Evolutionary conservation across 2,329 filamentous ascomycete genomes (phyloP), one percentile per base, ranked within the genome.

Genomic region (Chaetoscypha palmicola): DNA sequence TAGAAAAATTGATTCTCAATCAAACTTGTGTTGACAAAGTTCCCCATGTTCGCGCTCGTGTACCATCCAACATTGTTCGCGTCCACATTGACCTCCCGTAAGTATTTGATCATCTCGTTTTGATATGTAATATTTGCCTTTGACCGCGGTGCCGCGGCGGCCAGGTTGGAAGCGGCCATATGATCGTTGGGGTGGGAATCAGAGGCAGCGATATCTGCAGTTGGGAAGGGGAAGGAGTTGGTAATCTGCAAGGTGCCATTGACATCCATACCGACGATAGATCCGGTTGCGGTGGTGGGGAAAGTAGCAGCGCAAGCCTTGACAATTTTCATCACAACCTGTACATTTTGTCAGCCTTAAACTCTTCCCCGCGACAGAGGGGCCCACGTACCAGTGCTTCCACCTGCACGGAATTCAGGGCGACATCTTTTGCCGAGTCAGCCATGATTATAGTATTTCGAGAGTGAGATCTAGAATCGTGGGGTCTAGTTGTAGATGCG

Each of bases 1-100:
- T 95, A 97, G 72, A 90, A 86, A 70, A 81, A 89, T 68, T 96
- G 90, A 73, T 97, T 98, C 77, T 98, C 92, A 67, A 98, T 86
- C 64, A 95, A 90, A 73, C 84, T 86, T 63, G 85, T 68, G 73
- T 90, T 96, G 74, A 97, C 77, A 59, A 97, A 97, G 75, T 95
- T 97, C 67, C 92, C 92, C 86, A 98, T 94, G 67, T 89, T 95
- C 52, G 90, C 88, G 71, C 89, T 96, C 47, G 89, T 96, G 72
- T 98, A 98, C 90, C 90, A 98, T 60, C 92, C 92, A 48, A 94
- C 88, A 61, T 88, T 94, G 74, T 97, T 95, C 55, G 92, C 92
- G 66, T 98, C 92, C 48, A 97, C 86, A 66, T 97, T 98, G 62
- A 98, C 92, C 69, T 97, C 92, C 66, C 91, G 85, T 52, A 97